phyloP scores from a whole-genome alignment of 139 green algal genomes.

The Ettlia oleoabundans region DNA sequence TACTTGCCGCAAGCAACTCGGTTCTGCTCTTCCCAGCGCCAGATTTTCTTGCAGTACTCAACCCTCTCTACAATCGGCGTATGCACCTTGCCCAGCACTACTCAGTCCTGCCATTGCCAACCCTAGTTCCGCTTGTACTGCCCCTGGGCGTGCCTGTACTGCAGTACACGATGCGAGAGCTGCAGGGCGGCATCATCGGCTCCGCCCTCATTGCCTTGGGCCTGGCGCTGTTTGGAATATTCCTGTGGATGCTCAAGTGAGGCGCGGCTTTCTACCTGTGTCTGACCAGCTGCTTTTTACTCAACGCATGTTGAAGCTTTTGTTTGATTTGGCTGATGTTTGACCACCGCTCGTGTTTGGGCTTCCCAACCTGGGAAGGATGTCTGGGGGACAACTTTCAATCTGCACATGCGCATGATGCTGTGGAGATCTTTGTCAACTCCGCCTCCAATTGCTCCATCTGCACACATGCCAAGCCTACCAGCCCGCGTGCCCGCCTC shows the following conservation, averaged over 20 bases:
- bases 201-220: slow-evolving; percentile 42
- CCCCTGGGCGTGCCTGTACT: background rate
- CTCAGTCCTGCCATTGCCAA: background rate
- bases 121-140: background rate
- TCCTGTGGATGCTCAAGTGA: slow-evolving; percentile 52
- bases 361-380: too few relatives aligned
- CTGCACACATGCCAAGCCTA: background rate
- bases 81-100: too few relatives aligned
- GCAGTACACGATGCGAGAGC: slow-evolving; percentile 70
- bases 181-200: slow-evolving; percentile 66
- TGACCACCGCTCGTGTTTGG: too few relatives aligned
- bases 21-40: background rate
- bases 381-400: too few relatives aligned
- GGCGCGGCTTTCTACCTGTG: background rate
- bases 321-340: too few relatives aligned
- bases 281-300: background rate
- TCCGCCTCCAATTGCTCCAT: too few relatives aligned
- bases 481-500: background rate
- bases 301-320: too few relatives aligned
- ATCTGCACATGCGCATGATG: too few relatives aligned
- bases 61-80: too few relatives aligned
- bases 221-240: slow-evolving; percentile 52
- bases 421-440: too few relatives aligned
- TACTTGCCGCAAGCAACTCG: background rate
- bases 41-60: too few relatives aligned